Base-by-base conservation (phyloP, 495 filamentous ascomycete species). In the Oleoguttula mirabilis region DNA sequence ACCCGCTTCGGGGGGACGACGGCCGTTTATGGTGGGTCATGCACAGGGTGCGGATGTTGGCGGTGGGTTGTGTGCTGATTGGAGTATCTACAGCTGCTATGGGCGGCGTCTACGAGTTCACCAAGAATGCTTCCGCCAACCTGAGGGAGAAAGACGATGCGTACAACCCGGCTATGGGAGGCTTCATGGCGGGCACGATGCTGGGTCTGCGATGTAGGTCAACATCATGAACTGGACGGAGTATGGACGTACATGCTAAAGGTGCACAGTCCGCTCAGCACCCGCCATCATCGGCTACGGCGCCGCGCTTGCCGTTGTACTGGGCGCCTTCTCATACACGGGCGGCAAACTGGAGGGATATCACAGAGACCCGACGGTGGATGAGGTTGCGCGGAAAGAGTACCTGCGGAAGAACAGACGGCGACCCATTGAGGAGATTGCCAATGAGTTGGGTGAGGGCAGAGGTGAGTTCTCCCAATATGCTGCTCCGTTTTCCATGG, bases 391-490 rank as follows among this genome's bases (percentile, higher is more conserved):
- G 46, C 69, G 79, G 55, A 88, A 88, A 58, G 74, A 90, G 57
- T 61, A 69, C 36, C 47, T 94, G 56, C 75, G 86, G 55, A 79
- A 72, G 67, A 79, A 75, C 51, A 73, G 77, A 54, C 71, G 86
- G 59, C 71, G 77, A 46, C 81, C 86, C 16, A 70, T 86, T 19
- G 77, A 88, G 59, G 77, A 95, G 65, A 94, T 83, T 7, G 64
- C 96, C 41, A 68, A 74, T 8, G 71, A 88, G 43, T 43, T 96
- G 41, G 92, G 92, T 21, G 92, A 99, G 68, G 85, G 86, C 47
- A 72, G 88, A 75, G 83, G 87, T 90, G 70, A 52, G 71, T 47
- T 5, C 12, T 10, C 39, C 23, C 10, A 12, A 4, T 19, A 23
- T 6, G 32, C 10, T 19, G 10, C 15, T 10, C 17, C 7, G 8